A percentile compares a stretch with the other conserved stretches of the same genome.
phyloP scores from a whole-genome alignment of 108 stramenopile species.

The Nitzschia sp. region DNA sequence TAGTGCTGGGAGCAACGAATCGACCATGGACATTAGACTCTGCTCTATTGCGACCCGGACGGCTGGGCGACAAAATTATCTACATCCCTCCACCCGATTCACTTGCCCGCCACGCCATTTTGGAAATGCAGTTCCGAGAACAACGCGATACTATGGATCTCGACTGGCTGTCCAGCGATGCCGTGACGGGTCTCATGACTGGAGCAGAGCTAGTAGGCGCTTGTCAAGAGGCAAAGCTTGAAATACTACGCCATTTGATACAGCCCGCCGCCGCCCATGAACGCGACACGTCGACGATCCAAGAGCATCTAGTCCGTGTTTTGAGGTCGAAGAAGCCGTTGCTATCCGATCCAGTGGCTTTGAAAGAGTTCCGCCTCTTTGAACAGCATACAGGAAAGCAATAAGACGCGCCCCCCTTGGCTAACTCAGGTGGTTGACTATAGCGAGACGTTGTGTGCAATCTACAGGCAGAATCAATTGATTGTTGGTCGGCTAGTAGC shows the following conservation, averaged over 20 bases:
- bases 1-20: constrained; percentile 87
- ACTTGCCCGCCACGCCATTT: constrained; percentile 83
- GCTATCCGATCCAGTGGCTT: constrained; percentile 37
- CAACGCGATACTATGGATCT: constrained; percentile 11
- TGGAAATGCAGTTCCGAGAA: constrained; percentile 63
- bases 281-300: background rate
- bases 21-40: constrained; percentile 80
- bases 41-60: constrained; percentile 82
- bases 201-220: constrained; percentile 88
- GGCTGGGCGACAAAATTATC: constrained; percentile 85
- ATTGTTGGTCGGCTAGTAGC: background rate
- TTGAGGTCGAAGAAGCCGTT: constrained; percentile 42
- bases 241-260: constrained; percentile 49
- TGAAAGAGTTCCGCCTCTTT: constrained; percentile 49
- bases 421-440: background rate
- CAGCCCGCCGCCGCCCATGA: constrained; percentile 19
- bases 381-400: constrained; percentile 8
- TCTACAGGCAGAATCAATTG: background rate
- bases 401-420: no score
- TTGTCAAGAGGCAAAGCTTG: constrained; percentile 69
- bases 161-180: constrained; percentile 55
- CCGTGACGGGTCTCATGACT: constrained; percentile 65
- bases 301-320: constrained; percentile 29
- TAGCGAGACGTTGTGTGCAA: background rate
- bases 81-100: constrained; percentile 93